phyloP scores from a whole-genome alignment of 129 eudicot genomes.

The Dittrichia graveolens region DNA sequence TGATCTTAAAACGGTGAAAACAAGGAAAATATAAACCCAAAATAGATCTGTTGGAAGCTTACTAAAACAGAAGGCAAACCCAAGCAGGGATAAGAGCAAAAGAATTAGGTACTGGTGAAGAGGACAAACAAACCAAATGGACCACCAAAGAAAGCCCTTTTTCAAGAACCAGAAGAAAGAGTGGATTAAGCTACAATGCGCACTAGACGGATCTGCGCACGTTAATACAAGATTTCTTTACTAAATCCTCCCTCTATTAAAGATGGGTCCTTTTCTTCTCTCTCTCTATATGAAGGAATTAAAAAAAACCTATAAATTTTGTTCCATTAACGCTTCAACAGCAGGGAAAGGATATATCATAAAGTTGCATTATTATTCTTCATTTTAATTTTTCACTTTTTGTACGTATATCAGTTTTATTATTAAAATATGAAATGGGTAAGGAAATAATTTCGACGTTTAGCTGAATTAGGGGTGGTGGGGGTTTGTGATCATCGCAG shows the following conservation, averaged over 20 bases:
- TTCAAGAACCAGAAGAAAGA: conserved; percentile 21
- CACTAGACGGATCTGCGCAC: conserved; percentile 50
- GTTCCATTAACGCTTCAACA: conserved; percentile 25
- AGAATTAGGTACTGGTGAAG: conserved; percentile 40
- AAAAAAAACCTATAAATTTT: neutral
- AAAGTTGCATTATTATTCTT: neutral
- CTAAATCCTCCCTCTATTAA: conserved; percentile 30
- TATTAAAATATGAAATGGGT: conserved; percentile 10
- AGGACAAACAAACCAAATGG: conserved; percentile 43
- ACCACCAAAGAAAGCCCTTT: conserved; percentile 35
- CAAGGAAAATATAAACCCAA: conserved; percentile 21
- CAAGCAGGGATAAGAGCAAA: conserved; percentile 29
- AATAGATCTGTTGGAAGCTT: conserved; percentile 32
- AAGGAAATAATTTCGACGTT: neutral
- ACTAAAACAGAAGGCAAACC: conserved; percentile 24
- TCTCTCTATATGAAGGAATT: neutral
- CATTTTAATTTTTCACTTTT: neutral
- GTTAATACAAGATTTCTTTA: conserved; percentile 40
- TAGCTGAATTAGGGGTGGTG: neutral
- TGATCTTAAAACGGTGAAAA: conserved; percentile 30
- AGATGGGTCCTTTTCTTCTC: neutral
- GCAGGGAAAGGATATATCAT: conserved; percentile 18
- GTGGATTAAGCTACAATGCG: conserved; percentile 50
- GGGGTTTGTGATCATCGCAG: conserved; percentile 3
- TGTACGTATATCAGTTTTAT: conserved; percentile 3